Evolutionary conservation across 129 eudicot genomes (phyloP).

Genomic region (Lactuca saligna): DNA sequence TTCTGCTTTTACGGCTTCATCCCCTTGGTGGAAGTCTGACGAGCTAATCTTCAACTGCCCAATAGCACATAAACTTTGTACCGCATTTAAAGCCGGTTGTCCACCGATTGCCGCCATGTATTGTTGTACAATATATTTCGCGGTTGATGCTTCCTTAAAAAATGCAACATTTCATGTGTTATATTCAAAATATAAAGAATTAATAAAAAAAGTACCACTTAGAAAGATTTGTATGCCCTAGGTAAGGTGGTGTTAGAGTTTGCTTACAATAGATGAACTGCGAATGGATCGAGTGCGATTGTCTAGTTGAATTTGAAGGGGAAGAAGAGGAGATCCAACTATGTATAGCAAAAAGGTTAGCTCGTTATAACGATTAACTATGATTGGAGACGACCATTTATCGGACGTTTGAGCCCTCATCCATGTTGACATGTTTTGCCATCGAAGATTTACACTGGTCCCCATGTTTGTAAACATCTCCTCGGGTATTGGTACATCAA

Average conservation of each 20-base stretch:
- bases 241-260: neutral
- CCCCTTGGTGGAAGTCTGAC: conserved; percentile 85
- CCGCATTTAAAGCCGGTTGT: conserved; percentile 60
- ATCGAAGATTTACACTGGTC: conserved; percentile 54
- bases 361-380: conserved; percentile 74
- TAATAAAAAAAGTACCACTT: neutral
- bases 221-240: neutral
- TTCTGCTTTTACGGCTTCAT: conserved; percentile 49
- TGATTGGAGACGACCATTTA: conserved; percentile 69
- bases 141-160: conserved; percentile 89
- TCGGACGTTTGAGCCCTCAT: conserved; percentile 85
- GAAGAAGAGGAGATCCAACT: conserved; percentile 85
- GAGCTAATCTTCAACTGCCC: conserved; percentile 77
- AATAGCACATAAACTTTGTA: conserved; percentile 83
- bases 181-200: neutral
- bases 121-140: conserved; percentile 89
- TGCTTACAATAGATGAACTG: conserved; percentile 74
- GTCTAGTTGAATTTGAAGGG: conserved; percentile 71
- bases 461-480: conserved; percentile 80
- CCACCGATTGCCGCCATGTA: conserved; percentile 98
- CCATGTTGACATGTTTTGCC: conserved; percentile 96
- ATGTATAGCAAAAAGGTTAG: conserved; percentile 71
- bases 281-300: conserved; percentile 52
- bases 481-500: conserved; percentile 88
- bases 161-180: conserved; percentile 9